Evolutionary conservation across 2,329 filamentous ascomycete species (phyloP).

Genomic region (Fusarium setosum): DNA sequence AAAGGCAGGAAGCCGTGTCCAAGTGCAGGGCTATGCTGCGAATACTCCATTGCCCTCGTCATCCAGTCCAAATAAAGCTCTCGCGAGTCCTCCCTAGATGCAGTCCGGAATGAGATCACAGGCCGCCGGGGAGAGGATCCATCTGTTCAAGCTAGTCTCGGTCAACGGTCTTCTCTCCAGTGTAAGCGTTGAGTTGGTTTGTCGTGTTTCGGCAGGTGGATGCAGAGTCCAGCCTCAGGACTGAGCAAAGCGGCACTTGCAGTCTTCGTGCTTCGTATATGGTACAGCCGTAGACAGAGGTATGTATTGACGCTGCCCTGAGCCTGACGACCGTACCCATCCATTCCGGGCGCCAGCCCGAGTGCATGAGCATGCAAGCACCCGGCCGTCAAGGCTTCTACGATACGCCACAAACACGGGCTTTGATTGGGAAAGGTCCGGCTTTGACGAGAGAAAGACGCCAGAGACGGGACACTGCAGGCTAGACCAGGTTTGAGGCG

Average conservation of each 20-base stretch:
- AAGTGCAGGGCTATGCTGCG: conserved; percentile 40
- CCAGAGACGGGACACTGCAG: conserved; percentile 45
- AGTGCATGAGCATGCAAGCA: conserved; percentile 60
- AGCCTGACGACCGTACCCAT: conserved; percentile 33
- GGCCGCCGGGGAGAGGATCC: conserved; percentile 25
- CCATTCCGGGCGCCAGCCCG: conserved; percentile 28
- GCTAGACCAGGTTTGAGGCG: conserved; percentile 32
- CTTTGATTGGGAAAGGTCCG: conserved; percentile 53
- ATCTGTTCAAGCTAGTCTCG: conserved; percentile 26
- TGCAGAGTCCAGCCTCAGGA: conserved; percentile 23
- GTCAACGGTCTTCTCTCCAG: conserved; percentile 12
- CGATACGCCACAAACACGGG: conserved; percentile 60
- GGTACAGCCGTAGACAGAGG: conserved; percentile 10
- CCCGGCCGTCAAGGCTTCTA: conserved; percentile 59
- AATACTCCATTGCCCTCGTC: conserved; percentile 38
- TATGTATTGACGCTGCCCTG: conserved; percentile 32
- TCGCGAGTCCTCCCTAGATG: conserved; percentile 22
- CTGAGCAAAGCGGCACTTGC: conserved; percentile 24
- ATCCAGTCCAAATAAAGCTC: conserved; percentile 44
- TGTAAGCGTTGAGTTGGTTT: conserved; percentile 6
- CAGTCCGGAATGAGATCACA: conserved; percentile 34
- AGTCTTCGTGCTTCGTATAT: conserved; percentile 29
- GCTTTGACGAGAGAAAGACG: conserved; percentile 39
- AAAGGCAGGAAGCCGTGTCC: conserved; percentile 46
- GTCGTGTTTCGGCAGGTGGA: conserved; percentile 11